These are phyloP conservation scores for Saprolegnia parasitica DNA, from an alignment of 352 stramenopile genomes.

Conservation along the genomic window DNA sequence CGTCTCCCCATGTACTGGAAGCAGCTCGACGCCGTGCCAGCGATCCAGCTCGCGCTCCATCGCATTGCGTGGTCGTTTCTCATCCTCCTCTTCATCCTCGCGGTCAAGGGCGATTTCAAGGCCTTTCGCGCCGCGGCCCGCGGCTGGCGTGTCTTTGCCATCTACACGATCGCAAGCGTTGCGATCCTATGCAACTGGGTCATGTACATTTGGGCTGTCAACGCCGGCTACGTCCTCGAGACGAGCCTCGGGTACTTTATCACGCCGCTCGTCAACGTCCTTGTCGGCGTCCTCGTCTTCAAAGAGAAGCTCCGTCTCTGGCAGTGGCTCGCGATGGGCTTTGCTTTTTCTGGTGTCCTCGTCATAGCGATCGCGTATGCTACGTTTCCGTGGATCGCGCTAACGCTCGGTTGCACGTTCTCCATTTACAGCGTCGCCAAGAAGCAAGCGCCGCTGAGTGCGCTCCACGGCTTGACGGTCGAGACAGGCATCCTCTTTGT, in stretches of 20 bases:
- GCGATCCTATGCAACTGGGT: constrained; percentile 6
- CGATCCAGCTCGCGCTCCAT: constrained; percentile 3
- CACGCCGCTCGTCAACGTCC: constrained; percentile 18
- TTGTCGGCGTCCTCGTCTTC: constrained; percentile 17
- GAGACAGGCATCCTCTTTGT: constrained; percentile 20
- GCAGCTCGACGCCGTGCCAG: constrained; percentile 14
- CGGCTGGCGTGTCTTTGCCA: background rate
- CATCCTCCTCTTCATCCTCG: constrained; percentile 1
- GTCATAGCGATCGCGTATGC: constrained; percentile 23
- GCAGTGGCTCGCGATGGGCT: constrained; percentile 7
- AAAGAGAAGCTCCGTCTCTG: background rate
- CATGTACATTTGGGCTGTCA: constrained; percentile 10
- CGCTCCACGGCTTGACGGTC: constrained; percentile 12
- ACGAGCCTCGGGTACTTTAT: constrained; percentile 27
- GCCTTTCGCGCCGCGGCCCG: background rate
- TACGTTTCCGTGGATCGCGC: constrained; percentile 25
- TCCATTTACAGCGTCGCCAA: constrained; percentile 17
- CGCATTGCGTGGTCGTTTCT: constrained; percentile 26
- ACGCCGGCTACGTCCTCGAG: constrained; percentile 18
- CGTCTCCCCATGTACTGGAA: constrained; percentile 24
- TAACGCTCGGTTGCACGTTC: constrained; percentile 12
- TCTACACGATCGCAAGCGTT: constrained; percentile 11
- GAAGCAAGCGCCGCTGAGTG: constrained; percentile 13
- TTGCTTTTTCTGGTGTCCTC: constrained; percentile 10
- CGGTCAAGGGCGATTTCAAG: background rate